Percentiles rank a stretch among this genome's conserved stretches.
Evolutionary conservation across 116 monocot genomes (phyloP).

Genomic region (Iris pallida): DNA sequence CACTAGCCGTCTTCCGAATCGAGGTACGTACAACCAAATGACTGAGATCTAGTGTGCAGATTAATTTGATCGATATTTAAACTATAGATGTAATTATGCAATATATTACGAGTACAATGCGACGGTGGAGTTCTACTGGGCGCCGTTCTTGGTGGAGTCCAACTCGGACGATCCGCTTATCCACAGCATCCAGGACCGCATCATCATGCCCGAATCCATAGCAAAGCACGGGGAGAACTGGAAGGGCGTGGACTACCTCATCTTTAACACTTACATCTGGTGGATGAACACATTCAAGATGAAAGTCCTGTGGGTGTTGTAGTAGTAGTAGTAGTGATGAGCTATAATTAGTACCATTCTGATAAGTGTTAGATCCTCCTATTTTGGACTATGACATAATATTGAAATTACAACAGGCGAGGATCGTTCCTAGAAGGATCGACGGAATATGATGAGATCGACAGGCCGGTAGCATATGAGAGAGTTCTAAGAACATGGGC

Average conservation of each 20-base stretch:
- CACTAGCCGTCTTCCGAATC: slow-evolving; percentile 35
- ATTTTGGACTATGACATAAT: no score
- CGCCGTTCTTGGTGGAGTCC: slow-evolving; percentile 58
- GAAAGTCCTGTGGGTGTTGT: slow-evolving; percentile 70
- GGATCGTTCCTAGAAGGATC: slow-evolving; percentile 70
- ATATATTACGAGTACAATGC: slow-evolving; percentile 67
- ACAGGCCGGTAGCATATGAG: slow-evolving; percentile 56
- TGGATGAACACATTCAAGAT: slow-evolving; percentile 73
- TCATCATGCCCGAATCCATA: slow-evolving; percentile 53
- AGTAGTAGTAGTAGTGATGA: no score
- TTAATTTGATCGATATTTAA: no score
- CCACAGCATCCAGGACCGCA: slow-evolving; percentile 56
- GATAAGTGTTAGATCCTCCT: no score
- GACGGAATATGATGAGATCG: slow-evolving; percentile 77
- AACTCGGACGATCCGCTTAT: slow-evolving; percentile 51
- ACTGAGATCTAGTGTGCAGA: not conserved
- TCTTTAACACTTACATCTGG: slow-evolving; percentile 86
- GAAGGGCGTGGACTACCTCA: slow-evolving; percentile 56
- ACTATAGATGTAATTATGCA: no score
- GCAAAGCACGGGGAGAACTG: slow-evolving; percentile 47
- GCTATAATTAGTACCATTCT: no score
- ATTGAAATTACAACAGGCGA: slow-evolving; percentile 20
- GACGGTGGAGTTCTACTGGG: slow-evolving; percentile 69
- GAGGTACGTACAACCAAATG: slow-evolving; percentile 20
- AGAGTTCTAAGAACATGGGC: slow-evolving; percentile 72